Base-by-base conservation (phyloP, 352 stramenopile genomes). In the Globisporangium recalcitrans region DNA sequence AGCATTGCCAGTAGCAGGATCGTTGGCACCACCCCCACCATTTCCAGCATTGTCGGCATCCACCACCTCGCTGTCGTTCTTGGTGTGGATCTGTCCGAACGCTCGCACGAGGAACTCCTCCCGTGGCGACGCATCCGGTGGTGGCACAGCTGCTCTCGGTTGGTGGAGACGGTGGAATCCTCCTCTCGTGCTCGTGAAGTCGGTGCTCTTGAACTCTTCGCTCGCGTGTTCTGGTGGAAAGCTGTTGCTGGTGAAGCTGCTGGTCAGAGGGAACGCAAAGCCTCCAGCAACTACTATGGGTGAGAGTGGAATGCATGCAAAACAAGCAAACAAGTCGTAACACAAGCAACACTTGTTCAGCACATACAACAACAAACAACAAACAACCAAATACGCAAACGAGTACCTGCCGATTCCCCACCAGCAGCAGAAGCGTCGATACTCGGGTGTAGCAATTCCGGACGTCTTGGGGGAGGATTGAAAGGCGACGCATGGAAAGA, bases 101-200 rank as follows among this genome's bases (percentile, higher is more conserved):
- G 82, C 82, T 4, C 82, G 82, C n/a, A 91, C 71, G 32, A 91
- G 73, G 54, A 77, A 86, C 38, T 87, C 80, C 65, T 91, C 82
- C 0, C 82, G 74, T 14, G 82, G 82, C 34, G 80, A 87, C 24
- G 71, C 84, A n/a, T 88, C 74, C 21, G 63, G 69, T 2, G 65
- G 48, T n/a, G n/a, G n/a, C n/a, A n/a, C n/a, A n/a, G n/a, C n/a
- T n/a, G n/a, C n/a, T n/a, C n/a, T n/a, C n/a, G n/a, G n/a, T n/a
- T n/a, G n/a, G n/a, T n/a, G n/a, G n/a, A n/a, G n/a, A n/a, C n/a
- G 1, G 16, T 31, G 21, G 55, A 61, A 42, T 13, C 26, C 49
- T 27, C 26, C 36, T 44, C 36, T 44, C 5, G 36, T 9, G 42
- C n/a, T 26, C 16, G 3, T 24, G 19, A 13, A 29, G 27, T 1